These are phyloP conservation scores for Cladosporium colombiae DNA, from an alignment of 2,329 filamentous ascomycete genomes.

Conservation along the genomic window DNA sequence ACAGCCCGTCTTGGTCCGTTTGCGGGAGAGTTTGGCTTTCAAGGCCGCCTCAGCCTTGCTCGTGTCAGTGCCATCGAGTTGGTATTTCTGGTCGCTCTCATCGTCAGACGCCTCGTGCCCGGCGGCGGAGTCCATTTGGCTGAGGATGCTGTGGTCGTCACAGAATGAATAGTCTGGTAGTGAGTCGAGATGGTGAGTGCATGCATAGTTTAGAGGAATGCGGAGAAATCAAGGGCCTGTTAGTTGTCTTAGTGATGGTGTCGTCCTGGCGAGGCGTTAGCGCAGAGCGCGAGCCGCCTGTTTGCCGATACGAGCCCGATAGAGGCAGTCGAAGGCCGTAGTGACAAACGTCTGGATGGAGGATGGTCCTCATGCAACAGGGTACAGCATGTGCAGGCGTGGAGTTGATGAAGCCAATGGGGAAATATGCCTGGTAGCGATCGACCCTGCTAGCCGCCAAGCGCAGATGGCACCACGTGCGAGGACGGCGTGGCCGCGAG, in stretches of 20 bases:
- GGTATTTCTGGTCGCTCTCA: conserved; percentile 8
- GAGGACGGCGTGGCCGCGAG: conserved; percentile 8
- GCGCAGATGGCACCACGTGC: conserved; percentile 12
- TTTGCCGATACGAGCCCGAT: conserved; percentile 7
- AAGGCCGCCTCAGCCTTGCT: conserved; percentile 32
- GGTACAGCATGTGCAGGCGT: conserved; percentile 1
- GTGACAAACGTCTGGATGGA: conserved; percentile 4
- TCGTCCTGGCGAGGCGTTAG: conserved; percentile 1
- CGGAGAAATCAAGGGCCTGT: conserved; percentile 2
- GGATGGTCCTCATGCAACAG: conserved; percentile 2
- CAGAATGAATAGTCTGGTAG: background rate
- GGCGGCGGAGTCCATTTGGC: conserved; percentile 4
- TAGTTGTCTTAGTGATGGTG: background rate
- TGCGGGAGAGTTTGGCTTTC: conserved; percentile 43
- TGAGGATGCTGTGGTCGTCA: background rate
- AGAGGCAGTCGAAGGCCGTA: background rate
- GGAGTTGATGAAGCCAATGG: conserved; percentile 15
- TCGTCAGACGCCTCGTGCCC: conserved; percentile 16
- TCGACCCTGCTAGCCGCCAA: conserved; percentile 11
- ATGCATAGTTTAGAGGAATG: conserved; percentile 10
- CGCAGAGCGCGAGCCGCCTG: background rate
- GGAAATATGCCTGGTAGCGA: conserved; percentile 11
- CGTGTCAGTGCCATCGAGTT: conserved; percentile 27
- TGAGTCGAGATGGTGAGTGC: background rate
- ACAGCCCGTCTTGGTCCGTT: conserved; percentile 89